Evolutionary conservation across 257 asterid species (phyloP), one percentile per base, ranked within the genome.

Genomic region (Rubia yunnanensis): DNA sequence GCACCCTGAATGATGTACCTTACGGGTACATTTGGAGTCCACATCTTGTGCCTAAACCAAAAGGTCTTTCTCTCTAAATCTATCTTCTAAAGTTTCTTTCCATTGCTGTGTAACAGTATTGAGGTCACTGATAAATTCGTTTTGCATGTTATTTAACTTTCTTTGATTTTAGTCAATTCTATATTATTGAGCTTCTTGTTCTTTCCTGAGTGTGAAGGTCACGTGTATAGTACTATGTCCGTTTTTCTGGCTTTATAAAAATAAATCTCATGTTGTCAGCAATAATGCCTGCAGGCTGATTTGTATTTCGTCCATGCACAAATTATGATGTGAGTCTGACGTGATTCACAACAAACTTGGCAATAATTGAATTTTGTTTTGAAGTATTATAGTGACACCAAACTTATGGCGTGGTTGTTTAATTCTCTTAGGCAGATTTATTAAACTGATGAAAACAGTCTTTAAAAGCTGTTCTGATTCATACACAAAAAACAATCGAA

Each of bases 1-100:
- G 76, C 67, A 74, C 85, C 63, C 83, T 74, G 13, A 64, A 75
- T 6, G 79, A 81, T 65, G 74, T 76, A 69, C 98, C 98, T 28
- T 76, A 84, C 71, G 96, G 90, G 31, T 92, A 92, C 76, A 86
- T 92, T 49, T 92, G 98, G 98, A 92, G 98, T 72, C 98, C 98
- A 18, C 90, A 86, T 77, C 91, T 92, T 39, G 96, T 92, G 69
- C 95, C 95, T 73, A 88, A 92, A 73, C 98, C 98, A 73, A 86
- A 88, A 82, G 98, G 95, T 81, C 36, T 41, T 65, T 67, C 66
- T 66, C 66, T 66, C 48, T 56, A 17, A 20, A n/a, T 76, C 56
- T 57, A 55, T 58, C 56, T 41, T 63, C 44, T 64, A 44, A 63
- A 23, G 24, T 24, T 48, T 34, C 15, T 14, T n/a, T 30, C 28